Evolutionary conservation across 108 stramenopile species (phyloP), one percentile per base, ranked within the genome.

Genomic region (Pseudonitzschia delicatissima): DNA sequence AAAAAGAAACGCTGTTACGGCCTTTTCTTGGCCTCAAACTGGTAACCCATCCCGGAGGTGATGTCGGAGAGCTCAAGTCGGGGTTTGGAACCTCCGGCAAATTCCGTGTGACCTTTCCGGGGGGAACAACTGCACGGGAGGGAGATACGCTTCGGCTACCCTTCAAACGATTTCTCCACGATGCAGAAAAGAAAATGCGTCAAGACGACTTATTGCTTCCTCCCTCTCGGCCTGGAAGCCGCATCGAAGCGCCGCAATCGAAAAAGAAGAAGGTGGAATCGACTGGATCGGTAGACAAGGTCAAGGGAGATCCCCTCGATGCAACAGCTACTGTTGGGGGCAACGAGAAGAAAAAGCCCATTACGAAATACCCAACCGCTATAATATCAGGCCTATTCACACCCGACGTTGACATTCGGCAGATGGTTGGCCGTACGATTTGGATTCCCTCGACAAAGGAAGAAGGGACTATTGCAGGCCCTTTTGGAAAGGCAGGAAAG

Each of bases 401-500:
- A 1, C 88, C 91, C 50, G 92, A 94, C 57, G 78, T 91, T 29
- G 79, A 97, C 68, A 87, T 96, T 57, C 85, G 84, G 28, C 76
- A 81, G 34, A 57, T 79, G 35, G 81, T 80, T 23, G 95, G 94
- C 15, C 50, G 64, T 17, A 74, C 62, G 57, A 84, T 96, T 0
- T 52, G 74, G 37, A 72, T 82, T 26, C 50, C 77, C 1, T 73
- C 69, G 34, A 91, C 84, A 13, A 77, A 80, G 21, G 91, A 91
- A 58, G 81, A 72, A 69, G 96, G 95, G 18, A 31, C 23, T 7
- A 68, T 97, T 39, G 49, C 68, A 25, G 95, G 91, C 15, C 78
- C 96, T 0, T 97, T 97, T 68, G 96, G 95, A 1, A 97, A 97
- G 69, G 90, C 93, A 67, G 96, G 96, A 20, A 97, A 97, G 66